A percentile compares a stretch with the other conserved stretches of the same genome.
Conservation (phyloP, 2,329 filamentous ascomycete genomes). For the Curvularia eragrostidis region DNA sequence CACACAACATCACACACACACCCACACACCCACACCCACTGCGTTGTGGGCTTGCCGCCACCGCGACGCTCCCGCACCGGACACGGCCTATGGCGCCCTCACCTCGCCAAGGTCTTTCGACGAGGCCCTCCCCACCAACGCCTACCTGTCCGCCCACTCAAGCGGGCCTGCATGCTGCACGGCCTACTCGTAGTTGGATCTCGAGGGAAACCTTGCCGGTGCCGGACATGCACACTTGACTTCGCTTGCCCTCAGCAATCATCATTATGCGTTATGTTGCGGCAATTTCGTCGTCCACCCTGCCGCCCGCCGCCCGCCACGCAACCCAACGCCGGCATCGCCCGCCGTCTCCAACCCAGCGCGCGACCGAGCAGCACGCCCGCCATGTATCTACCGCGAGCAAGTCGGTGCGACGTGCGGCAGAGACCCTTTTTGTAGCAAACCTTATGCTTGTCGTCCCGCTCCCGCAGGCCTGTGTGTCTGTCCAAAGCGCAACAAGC, state of each 20-base stretch:
- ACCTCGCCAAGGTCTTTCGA: background rate
- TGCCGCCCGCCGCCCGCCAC: constrained; percentile 14
- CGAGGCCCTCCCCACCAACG: constrained; percentile 19
- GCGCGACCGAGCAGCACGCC: background rate
- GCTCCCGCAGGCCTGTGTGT: constrained; percentile 45
- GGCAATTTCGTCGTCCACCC: constrained; percentile 17
- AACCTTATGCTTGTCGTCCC: constrained; percentile 51
- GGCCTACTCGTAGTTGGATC: constrained; percentile 25
- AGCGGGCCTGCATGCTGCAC: constrained; percentile 39
- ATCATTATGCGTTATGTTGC: constrained; percentile 35
- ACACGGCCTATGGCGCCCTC: background rate
- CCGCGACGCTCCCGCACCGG: background rate
- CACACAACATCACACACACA: no score
- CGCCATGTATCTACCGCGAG: constrained; percentile 6
- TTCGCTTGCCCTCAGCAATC: constrained; percentile 28
- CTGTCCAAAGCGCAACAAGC: constrained; percentile 23
- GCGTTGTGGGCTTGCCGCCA: background rate
- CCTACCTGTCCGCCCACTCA: constrained; percentile 24
- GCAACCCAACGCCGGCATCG: constrained; percentile 2
- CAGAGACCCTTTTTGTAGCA: constrained; percentile 39
- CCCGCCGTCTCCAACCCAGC: background rate
- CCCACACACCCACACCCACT: no score
- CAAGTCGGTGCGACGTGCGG: constrained; percentile 27
- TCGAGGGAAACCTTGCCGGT: constrained; percentile 29
- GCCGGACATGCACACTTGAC: constrained; percentile 35